These are phyloP conservation scores for Russula emetica DNA, from an alignment of 768 basidiomycete genomes.

Conservation along the genomic window DNA sequence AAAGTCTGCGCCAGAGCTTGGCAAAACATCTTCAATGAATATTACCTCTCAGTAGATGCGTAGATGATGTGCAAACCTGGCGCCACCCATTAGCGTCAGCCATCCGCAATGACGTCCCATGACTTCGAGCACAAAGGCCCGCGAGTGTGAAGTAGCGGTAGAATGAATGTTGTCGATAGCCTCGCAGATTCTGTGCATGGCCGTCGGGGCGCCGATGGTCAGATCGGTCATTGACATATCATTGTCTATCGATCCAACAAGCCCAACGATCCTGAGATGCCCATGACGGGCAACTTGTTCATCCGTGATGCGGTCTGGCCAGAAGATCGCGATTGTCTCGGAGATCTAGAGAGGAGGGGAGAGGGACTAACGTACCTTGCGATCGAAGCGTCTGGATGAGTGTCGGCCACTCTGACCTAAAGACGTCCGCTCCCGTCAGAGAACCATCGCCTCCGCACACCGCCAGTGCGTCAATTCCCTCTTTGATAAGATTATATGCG, in stretches of 20 bases:
- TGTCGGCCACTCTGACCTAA: slow-evolving; percentile 92
- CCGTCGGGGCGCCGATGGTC: slow-evolving; percentile 95
- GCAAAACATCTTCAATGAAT: background rate
- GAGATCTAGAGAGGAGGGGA: background rate
- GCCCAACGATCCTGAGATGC: slow-evolving; percentile 94
- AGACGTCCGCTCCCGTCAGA: slow-evolving; percentile 91
- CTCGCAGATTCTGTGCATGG: slow-evolving; percentile 94
- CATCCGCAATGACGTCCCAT: slow-evolving; percentile 99
- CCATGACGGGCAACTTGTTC: slow-evolving; percentile 66
- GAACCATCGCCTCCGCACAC: slow-evolving; percentile 98
- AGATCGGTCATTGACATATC: slow-evolving; percentile 98
- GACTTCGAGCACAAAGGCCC: slow-evolving; percentile 97
- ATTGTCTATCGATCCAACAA: slow-evolving; percentile 98
- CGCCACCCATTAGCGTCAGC: slow-evolving; percentile 89
- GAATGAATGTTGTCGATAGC: slow-evolving; percentile 98
- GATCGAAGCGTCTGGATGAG: slow-evolving; percentile 65
- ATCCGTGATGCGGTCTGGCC: slow-evolving; percentile 64
- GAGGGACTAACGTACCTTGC: slow-evolving; percentile 44
- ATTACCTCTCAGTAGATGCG: background rate
- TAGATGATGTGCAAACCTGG: slow-evolving; percentile 52
- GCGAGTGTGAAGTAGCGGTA: slow-evolving; percentile 91
- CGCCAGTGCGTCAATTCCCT: slow-evolving; percentile 94
- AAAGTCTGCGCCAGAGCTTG: slow-evolving; percentile 88
- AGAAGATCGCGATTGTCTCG: background rate
- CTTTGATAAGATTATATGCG: slow-evolving; percentile 87